Evolutionary conservation across 441 rosid species (phyloP).

Genomic region (Bocquillonia castaneifolia): DNA sequence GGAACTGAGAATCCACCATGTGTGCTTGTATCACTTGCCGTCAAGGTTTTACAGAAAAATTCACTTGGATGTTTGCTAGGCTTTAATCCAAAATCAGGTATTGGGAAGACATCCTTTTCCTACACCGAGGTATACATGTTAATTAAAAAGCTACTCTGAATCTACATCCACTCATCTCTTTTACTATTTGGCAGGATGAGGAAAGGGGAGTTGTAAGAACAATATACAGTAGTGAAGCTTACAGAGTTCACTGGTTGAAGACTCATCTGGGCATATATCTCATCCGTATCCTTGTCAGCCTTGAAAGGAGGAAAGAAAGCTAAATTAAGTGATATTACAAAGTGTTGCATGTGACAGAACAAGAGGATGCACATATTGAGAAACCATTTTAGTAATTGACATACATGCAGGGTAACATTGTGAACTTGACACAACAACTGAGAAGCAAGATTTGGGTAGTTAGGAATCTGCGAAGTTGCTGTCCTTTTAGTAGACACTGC

Average conservation of each 20-base stretch:
- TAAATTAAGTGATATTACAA: conserved; percentile 4
- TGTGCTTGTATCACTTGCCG: conserved; percentile 94
- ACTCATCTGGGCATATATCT: conserved; percentile 92
- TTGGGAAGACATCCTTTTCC: conserved; percentile 87
- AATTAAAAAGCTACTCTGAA: background rate
- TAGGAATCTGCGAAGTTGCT: conserved; percentile 82
- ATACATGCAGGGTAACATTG: conserved; percentile 79
- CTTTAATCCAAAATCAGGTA: conserved; percentile 81
- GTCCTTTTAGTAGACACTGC: conserved; percentile 84
- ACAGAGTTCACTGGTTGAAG: conserved; percentile 89
- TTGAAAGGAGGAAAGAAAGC: conserved; percentile 23
- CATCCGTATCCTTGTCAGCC: conserved; percentile 94
- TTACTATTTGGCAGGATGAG: background rate
- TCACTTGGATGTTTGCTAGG: conserved; percentile 82
- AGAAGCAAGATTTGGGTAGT: conserved; percentile 87
- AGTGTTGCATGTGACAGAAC: background rate
- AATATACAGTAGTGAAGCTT: conserved; percentile 30
- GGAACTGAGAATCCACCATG: conserved; percentile 99
- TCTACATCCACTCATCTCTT: too few species aligned
- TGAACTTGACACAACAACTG: conserved; percentile 97
- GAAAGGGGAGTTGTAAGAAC: background rate
- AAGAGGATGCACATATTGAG: background rate
- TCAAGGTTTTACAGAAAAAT: conserved; percentile 87
- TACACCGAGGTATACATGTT: conserved; percentile 21
- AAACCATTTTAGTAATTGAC: conserved; percentile 15